phyloP scores from a whole-genome alignment of 129 eudicot genomes.

The Escallonia rubra region DNA sequence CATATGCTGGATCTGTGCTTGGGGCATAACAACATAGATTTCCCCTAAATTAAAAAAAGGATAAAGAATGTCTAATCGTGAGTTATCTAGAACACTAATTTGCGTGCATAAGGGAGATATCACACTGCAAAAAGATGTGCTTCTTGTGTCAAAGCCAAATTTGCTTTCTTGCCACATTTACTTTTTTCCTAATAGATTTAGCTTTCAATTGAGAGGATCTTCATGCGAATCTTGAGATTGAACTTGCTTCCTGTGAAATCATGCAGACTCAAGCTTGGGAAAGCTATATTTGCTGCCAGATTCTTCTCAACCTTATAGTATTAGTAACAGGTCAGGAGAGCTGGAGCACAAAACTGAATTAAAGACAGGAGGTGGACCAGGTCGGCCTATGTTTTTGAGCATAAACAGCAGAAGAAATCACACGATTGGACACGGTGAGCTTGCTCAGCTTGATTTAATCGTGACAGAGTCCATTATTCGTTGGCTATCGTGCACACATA shows the following conservation, averaged over 20 bases:
- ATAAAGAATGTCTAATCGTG: too few relatives aligned
- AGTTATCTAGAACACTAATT: too few relatives aligned
- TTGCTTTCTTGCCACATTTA: too few relatives aligned
- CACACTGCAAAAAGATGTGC: too few relatives aligned
- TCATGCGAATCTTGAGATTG: neutral
- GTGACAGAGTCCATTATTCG: constrained; percentile 23
- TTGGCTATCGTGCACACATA: constrained; percentile 31
- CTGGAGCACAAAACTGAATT: constrained; percentile 15
- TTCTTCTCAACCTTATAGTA: neutral
- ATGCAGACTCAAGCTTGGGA: constrained; percentile 21
- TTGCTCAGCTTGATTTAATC: constrained; percentile 15
- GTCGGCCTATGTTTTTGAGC: constrained; percentile 1
- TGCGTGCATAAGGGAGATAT: too few relatives aligned
- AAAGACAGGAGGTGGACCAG: neutral
- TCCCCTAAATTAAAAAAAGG: too few relatives aligned
- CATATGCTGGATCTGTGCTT: too few relatives aligned
- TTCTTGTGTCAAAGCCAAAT: too few relatives aligned
- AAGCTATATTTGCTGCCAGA: constrained; percentile 13
- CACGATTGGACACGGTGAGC: constrained; percentile 27
- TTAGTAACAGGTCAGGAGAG: constrained; percentile 1
- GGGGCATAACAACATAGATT: too few relatives aligned
- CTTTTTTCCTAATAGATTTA: too few relatives aligned
- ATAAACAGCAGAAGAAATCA: constrained; percentile 23
- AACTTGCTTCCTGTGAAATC: neutral
- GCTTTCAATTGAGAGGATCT: too few relatives aligned